Conservation (phyloP, 2,329 filamentous ascomycete species). For the Venturia oleaginea region DNA sequence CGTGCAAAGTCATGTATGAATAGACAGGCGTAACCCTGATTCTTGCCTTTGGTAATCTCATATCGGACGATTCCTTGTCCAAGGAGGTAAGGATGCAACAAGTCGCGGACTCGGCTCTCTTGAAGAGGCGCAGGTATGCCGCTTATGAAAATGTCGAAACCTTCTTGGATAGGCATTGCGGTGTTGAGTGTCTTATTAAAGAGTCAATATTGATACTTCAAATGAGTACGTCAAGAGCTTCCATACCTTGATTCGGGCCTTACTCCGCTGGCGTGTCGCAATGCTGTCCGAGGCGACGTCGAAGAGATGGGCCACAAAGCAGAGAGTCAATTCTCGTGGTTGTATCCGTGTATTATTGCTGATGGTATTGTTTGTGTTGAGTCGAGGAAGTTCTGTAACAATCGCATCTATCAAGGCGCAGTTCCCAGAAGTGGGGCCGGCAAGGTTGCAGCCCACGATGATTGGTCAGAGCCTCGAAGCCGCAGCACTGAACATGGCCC, state of each 20-base stretch:
- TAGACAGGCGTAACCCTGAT: slow-evolving; percentile 12
- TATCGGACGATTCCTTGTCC: slow-evolving; percentile 35
- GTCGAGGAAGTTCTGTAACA: background rate
- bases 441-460: background rate
- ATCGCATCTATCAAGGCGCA: too few species aligned
- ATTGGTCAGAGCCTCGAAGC: background rate
- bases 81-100: slow-evolving; percentile 24
- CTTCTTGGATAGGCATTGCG: background rate
- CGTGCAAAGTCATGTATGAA: background rate
- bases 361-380: background rate
- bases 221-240: too few species aligned
- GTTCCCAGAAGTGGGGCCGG: background rate
- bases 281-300: background rate
- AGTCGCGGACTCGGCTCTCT: background rate
- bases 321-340: too few species aligned
- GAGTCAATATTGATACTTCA: background rate
- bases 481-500: too few species aligned
- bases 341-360: background rate
- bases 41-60: slow-evolving; percentile 33
- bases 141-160: slow-evolving; percentile 9
- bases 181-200: background rate
- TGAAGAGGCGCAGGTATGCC: background rate
- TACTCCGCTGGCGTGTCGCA: background rate
- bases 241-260: background rate
- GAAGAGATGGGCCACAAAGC: too few species aligned